Base-by-base conservation (phyloP, 257 asterid genomes). In the Buddleja alternifolia region DNA sequence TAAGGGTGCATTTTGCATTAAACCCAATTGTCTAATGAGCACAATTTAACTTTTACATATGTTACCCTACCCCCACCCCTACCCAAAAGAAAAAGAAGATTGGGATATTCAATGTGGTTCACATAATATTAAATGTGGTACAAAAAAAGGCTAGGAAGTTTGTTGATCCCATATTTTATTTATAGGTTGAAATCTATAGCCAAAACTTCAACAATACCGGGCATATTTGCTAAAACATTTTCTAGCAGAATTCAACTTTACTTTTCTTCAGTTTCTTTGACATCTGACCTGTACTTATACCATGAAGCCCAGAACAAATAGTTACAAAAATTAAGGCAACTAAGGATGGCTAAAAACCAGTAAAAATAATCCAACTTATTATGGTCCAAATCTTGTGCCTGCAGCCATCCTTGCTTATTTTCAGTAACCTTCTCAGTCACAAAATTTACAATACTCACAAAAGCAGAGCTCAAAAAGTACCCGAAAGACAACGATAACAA, bases 221-320 rank as follows among this genome's bases (percentile, higher is more conserved):
- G n/a, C n/a, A n/a, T n/a, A n/a, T n/a, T n/a, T n/a, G n/a, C n/a
- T n/a, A n/a, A 10, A 39, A 41, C 45, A 40, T 23, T 40, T 39
- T 53, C 42, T 24, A 57, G 9, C 67, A 45, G 10, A 45, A 39
- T 17, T 51, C 20, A 29, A 44, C 54, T 50, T 16, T 20, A 16
- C 9, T 75, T 46, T 52, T 54, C 60, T 3, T 63, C 62, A 4
- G 29, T 47, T 10, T 56, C 75, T 69, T 62, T 81, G 12, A 47
- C 80, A 48, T 71, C 80, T 50, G 83, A 25, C 70, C 81, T 80
- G 48, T 69, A 78, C 81, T 74, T 81, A 76, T 83, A 81, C 88
- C 92, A 85, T 20, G 82, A 78, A 44, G 91, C 78, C 82, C 88
- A 78, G 42, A 66, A 75, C 2, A 81, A 60, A 59, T 83, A 79